phyloP scores from a whole-genome alignment of 345 rosid genomes.

The Pistacia integerrima region DNA sequence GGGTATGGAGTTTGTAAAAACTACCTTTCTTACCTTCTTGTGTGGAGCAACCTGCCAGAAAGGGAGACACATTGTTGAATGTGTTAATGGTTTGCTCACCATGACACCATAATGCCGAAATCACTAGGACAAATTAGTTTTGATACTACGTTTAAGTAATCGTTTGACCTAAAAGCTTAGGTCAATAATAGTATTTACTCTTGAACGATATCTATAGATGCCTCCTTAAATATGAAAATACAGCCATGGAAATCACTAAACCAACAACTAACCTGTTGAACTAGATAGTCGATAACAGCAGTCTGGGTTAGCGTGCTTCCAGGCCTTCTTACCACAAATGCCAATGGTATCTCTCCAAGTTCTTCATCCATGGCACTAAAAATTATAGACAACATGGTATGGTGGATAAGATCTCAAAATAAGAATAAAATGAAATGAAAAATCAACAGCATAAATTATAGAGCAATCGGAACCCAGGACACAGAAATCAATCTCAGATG shows the following conservation, averaged over 20 bases:
- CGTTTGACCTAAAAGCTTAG: too few relatives aligned
- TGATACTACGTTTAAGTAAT: too few relatives aligned
- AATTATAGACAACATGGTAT: slow-evolving; percentile 6
- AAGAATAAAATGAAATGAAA: neutral
- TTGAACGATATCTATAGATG: neutral
- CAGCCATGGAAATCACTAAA: neutral
- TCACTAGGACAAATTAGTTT: neutral
- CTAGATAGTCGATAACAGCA: slow-evolving; percentile 56
- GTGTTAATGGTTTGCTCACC: neutral
- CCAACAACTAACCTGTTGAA: slow-evolving; percentile 49
- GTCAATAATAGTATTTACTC: too few relatives aligned
- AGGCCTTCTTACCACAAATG: slow-evolving; percentile 64
- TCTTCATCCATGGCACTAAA: slow-evolving; percentile 52
- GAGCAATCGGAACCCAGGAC: neutral
- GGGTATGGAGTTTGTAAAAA: slow-evolving; percentile 60
- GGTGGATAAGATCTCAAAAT: neutral
- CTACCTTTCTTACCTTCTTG: slow-evolving; percentile 80
- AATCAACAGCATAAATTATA: neutral
- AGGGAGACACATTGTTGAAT: neutral
- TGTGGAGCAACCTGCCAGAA: slow-evolving; percentile 71
- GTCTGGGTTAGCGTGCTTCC: slow-evolving; percentile 49
- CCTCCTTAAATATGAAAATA: neutral
- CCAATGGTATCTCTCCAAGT: slow-evolving; percentile 81
- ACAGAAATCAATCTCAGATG: neutral
- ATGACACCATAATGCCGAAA: neutral